phyloP scores from a whole-genome alignment of 148 eudicot genomes.

The Salicornia ramosissima region DNA sequence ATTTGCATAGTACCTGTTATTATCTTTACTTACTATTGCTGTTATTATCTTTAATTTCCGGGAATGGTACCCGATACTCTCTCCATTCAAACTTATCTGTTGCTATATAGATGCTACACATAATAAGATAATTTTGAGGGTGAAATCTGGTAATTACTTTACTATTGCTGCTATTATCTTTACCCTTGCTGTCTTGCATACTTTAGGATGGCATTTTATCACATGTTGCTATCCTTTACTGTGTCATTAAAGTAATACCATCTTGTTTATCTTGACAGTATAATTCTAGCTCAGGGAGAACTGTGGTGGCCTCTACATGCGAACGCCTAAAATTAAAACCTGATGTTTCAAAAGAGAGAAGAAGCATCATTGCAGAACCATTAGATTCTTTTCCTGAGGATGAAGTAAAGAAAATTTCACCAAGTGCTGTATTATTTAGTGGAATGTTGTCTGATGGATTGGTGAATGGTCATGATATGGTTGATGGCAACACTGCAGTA shows the following conservation, averaged over 20 bases:
- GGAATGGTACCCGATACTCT: too few relatives aligned
- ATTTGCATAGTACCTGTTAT: too few relatives aligned
- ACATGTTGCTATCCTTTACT: not conserved
- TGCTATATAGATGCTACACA: too few relatives aligned
- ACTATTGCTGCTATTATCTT: not conserved
- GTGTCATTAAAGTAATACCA: conserved; percentile 7
- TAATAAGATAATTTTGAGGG: too few relatives aligned
- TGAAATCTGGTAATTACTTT: not conserved
- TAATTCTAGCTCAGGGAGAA: conserved; percentile 16
- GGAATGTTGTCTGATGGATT: conserved; percentile 16
- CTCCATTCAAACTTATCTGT: too few relatives aligned
- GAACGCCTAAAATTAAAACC: conserved; percentile 20
- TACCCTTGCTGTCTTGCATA: not conserved
- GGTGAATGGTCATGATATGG: conserved; percentile 12
- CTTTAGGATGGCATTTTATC: not conserved
- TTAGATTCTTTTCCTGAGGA: conserved; percentile 27
- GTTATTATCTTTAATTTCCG: too few relatives aligned
- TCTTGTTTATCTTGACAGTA: conserved; percentile 27
- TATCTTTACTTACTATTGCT: not conserved
- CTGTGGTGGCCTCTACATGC: conserved; percentile 8
- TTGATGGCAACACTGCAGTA: conserved; percentile 16
- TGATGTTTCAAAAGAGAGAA: conserved; percentile 25
- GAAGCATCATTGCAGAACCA: conserved; percentile 23
- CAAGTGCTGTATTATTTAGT: conserved; percentile 17
- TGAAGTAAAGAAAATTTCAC: conserved; percentile 11